Evolutionary conservation across 352 stramenopile genomes (phyloP).

Genomic region (Pythium dissotocum): DNA sequence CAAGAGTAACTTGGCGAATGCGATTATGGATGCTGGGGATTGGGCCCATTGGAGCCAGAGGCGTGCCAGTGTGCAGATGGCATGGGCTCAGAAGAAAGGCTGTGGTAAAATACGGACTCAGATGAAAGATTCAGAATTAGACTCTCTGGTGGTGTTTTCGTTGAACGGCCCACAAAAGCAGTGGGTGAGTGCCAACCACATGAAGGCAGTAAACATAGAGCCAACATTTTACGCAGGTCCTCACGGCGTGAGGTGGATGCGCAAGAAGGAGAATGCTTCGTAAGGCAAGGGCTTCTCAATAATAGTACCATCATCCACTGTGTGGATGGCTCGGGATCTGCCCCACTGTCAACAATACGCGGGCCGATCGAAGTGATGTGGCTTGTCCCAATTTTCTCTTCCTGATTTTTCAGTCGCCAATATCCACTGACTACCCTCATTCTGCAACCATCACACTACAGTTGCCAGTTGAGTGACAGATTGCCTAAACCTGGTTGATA

Average conservation of each 20-base stretch:
- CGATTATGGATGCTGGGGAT: neutral
- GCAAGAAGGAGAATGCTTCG: neutral
- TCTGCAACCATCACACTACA: neutral
- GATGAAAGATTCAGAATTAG: neutral
- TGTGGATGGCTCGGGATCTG: neutral
- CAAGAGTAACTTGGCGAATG: neutral
- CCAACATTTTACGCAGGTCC: neutral
- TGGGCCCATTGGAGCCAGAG: neutral
- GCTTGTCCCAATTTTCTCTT: neutral
- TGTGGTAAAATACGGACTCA: slow-evolving; percentile 2
- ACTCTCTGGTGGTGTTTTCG: neutral
- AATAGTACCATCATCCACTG: neutral
- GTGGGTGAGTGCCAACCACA: neutral
- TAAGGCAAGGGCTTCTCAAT: neutral
- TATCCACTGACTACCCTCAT: neutral
- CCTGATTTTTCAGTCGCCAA: neutral
- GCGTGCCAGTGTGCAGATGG: neutral
- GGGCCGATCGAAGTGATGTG: neutral
- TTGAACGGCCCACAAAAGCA: neutral
- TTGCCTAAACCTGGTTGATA: neutral
- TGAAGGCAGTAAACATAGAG: neutral
- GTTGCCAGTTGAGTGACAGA: neutral
- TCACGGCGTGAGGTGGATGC: neutral
- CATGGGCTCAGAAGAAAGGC: slow-evolving; percentile 9
- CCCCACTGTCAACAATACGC: slow-evolving; percentile 3